phyloP scores from a whole-genome alignment of 106 monocot genomes.

The Cymbidium sinense region DNA sequence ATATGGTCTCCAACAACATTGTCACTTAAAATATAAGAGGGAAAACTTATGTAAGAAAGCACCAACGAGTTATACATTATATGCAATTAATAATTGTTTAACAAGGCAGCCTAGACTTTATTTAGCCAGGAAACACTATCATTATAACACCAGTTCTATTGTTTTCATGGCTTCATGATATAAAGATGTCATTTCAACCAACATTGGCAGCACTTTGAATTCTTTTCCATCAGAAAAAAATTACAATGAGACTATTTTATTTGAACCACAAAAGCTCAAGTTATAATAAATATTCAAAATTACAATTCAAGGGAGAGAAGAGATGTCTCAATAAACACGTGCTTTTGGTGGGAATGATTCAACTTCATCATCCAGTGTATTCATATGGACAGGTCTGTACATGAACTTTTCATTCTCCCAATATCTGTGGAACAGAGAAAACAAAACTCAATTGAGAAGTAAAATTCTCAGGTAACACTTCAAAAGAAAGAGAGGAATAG shows the following conservation, averaged over 20 bases:
- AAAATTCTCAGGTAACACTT: not conserved
- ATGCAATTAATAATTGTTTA: not conserved
- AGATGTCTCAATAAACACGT: constrained; percentile 66
- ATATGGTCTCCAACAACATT: too few species aligned
- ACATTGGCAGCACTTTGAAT: not conserved
- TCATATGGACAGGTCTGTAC: constrained; percentile 94
- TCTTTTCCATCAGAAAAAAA: not conserved
- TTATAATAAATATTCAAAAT: not conserved
- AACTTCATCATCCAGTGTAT: constrained; percentile 80
- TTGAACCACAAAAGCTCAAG: not conserved
- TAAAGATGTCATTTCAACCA: not conserved
- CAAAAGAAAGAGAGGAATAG: not conserved
- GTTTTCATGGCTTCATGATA: not conserved
- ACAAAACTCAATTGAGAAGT: not conserved
- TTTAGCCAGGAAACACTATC: not conserved
- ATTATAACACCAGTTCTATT: not conserved
- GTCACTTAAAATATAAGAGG: too few species aligned
- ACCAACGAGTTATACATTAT: not conserved
- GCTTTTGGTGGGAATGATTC: constrained; percentile 96
- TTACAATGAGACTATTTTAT: not conserved
- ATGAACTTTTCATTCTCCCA: constrained; percentile 82
- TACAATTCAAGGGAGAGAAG: not conserved
- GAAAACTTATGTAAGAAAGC: not conserved
- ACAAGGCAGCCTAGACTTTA: not conserved
- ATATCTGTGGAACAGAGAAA: constrained; percentile 45